Percentiles rank a stretch among this genome's conserved stretches.
Conservation (phyloP, 345 rosid genomes). For the Bretschneidera sinensis region DNA sequence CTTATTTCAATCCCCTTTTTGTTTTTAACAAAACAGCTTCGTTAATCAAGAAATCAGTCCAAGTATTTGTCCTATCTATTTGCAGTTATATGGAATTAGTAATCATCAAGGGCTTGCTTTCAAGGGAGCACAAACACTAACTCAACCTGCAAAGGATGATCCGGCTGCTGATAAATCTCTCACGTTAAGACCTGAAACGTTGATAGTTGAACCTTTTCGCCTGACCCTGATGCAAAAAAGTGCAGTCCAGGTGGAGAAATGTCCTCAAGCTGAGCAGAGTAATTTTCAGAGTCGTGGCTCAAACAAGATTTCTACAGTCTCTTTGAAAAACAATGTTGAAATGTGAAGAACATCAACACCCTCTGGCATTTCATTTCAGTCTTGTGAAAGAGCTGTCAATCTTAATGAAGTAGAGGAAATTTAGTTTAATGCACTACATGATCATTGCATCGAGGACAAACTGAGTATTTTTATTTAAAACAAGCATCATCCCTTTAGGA, state of each 20-base stretch:
- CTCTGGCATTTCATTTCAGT: slow-evolving; percentile 3
- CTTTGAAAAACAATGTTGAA: slow-evolving; percentile 10
- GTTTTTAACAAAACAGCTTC: not conserved
- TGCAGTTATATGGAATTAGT: slow-evolving; percentile 3
- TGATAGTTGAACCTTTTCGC: no score
- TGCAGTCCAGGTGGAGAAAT: not conserved
- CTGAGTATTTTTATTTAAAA: slow-evolving; percentile 18
- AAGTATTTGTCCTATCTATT: not conserved
- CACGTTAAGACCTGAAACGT: no score
- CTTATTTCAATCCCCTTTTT: not conserved
- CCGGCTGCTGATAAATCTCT: not conserved
- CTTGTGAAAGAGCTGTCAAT: not conserved
- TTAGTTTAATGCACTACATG: not conserved
- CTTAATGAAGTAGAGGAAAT: slow-evolving; percentile 22
- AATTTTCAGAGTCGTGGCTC: slow-evolving; percentile 10
- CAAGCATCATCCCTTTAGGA: not conserved
- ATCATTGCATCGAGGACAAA: slow-evolving; percentile 15
- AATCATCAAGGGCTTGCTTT: not conserved
- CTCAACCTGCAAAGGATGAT: not conserved
- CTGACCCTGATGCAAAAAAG: no score
- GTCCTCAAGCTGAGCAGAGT: not conserved
- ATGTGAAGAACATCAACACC: not conserved
- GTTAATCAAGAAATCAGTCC: not conserved
- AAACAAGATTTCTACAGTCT: not conserved
- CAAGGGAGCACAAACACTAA: not conserved